phyloP scores from a whole-genome alignment of 129 eudicot species.

The Helichrysum umbraculigerum region DNA sequence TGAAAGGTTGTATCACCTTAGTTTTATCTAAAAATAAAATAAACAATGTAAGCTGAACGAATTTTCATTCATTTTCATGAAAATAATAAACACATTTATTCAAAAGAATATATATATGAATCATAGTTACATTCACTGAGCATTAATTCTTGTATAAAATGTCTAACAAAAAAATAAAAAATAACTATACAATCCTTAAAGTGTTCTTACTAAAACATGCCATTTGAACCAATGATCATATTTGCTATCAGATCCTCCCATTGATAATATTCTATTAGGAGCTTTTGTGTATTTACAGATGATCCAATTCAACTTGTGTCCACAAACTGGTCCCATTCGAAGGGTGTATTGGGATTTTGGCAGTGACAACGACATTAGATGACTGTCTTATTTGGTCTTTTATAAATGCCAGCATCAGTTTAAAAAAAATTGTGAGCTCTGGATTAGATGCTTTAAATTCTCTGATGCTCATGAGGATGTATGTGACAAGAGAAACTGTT shows the following conservation, averaged over 20 bases:
- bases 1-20: too few species aligned
- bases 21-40: too few species aligned
- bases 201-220: neutral
- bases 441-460: slow-evolving; percentile 20
- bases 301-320: slow-evolving; percentile 9
- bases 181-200: too few species aligned
- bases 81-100: too few species aligned
- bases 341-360: slow-evolving; percentile 13
- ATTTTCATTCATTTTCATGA: too few species aligned
- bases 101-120: too few species aligned
- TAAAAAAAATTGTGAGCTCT: slow-evolving; percentile 6
- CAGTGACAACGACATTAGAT: slow-evolving; percentile 4
- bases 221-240: slow-evolving; percentile 2
- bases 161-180: too few species aligned
- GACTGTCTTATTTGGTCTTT: slow-evolving; percentile 28
- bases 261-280: slow-evolving; percentile 6
- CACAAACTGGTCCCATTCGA: neutral
- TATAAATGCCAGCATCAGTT: slow-evolving; percentile 11
- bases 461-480: slow-evolving; percentile 20
- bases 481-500: slow-evolving; percentile 23
- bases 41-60: too few species aligned
- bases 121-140: too few species aligned
- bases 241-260: neutral
- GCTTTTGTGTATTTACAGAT: neutral
- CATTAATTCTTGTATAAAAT: too few species aligned